Evolutionary conservation across 176 grass and related monocot genomes (phyloP), one percentile per base, ranked within the genome.

Genomic region (Tuctoria greenei): DNA sequence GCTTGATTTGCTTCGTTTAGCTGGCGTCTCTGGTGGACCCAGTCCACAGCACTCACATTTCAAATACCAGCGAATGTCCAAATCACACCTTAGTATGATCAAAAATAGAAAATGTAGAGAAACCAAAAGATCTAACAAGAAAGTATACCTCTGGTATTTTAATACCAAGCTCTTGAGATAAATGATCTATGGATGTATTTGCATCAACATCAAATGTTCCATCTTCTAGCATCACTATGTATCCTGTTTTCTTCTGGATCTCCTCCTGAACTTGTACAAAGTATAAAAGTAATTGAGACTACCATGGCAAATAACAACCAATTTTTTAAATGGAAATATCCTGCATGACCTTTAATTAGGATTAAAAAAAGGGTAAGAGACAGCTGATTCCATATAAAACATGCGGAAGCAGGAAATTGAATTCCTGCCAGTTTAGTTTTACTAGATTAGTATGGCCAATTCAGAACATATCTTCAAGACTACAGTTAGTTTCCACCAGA

Each of bases 161-260:
- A 61, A 99, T 82, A 74, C 89, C 85, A 74, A 99, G 79, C 64
- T 99, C 95, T 88, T 92, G 85, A 66, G 91, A 99, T 72, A 99
- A 87, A 46, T 99, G 82, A 38, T 95, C 91, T 69, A 99, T 95
- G 14, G 91, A 95, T 84, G 95, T 95, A 80, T 99, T 99, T 86
- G 95, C 95, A 86, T 99, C 95, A 36, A 99, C 91, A 45, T 92
- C 87, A 86, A 92, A 99, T 66, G 89, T 87, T 81, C 95, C 95
- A 73, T 99, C 95, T 82, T 88, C 87, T 60, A 63, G 83, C 91
- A 88, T 88, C 61, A 99, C 91, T 92, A 99, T 94, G 68, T 90
- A 75, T 56, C 95, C 95, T 71, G 89, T 99, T 92, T 95, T 99
- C 79, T 81, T 94, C 76, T 95, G 91, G 75, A 99, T 95, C 85